Conservation (phyloP, 805 yeast genomes). For the Saturnispora silvae region DNA sequence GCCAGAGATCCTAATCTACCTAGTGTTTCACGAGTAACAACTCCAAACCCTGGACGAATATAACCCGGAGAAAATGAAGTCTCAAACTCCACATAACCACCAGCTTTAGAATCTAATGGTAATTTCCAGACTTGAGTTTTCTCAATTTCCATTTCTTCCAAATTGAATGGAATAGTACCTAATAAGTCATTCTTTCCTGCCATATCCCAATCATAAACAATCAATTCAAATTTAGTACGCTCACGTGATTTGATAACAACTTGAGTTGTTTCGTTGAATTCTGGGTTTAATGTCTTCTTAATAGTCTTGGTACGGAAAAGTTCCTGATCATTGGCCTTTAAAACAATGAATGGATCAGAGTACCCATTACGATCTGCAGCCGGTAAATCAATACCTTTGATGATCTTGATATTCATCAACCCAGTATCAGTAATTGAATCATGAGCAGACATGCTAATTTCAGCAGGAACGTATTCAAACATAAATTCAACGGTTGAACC, state of each 20-base stretch:
- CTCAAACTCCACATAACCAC: conserved; percentile 47
- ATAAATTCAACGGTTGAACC: conserved; percentile 32
- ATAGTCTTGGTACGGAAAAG: conserved; percentile 48
- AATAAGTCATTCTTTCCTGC: conserved; percentile 57
- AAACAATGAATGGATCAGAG: conserved; percentile 57
- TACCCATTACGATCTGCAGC: conserved; percentile 66
- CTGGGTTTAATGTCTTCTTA: conserved; percentile 61
- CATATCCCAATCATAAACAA: conserved; percentile 69
- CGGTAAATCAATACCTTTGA: conserved; percentile 42
- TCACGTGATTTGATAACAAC: conserved; percentile 57
- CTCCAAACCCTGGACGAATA: conserved; percentile 47
- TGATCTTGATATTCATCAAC: conserved; percentile 40
- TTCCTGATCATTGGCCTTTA: conserved; percentile 44
- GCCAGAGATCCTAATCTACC: conserved; percentile 26
- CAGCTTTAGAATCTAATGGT: conserved; percentile 38
- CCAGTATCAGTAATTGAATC: conserved; percentile 69
- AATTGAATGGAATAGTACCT: conserved; percentile 42
- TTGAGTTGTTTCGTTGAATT: conserved; percentile 59
- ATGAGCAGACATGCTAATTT: conserved; percentile 26
- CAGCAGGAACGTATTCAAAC: conserved; percentile 54
- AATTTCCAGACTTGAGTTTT: conserved; percentile 33
- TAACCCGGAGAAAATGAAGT: conserved; percentile 56
- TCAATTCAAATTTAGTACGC: conserved; percentile 37
- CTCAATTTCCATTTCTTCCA: conserved; percentile 37
- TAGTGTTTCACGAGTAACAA: conserved; percentile 28